A percentile compares a stretch with the other conserved stretches of the same genome.
These are phyloP conservation scores for Linaria vulgaris DNA, from an alignment of 257 asterid genomes.

Conservation along the genomic window DNA sequence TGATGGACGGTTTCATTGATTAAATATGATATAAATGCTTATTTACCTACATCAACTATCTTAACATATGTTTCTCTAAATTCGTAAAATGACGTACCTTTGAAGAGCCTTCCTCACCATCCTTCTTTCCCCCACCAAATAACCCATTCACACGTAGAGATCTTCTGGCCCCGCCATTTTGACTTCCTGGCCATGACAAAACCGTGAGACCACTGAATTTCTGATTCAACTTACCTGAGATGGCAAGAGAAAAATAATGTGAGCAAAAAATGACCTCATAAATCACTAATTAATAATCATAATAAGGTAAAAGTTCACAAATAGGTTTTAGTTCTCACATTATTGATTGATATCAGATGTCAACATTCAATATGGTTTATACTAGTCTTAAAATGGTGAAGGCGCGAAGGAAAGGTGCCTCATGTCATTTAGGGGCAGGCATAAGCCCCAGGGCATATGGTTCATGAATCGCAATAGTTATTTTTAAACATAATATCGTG, in stretches of 20 bases:
- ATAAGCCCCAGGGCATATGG: no score
- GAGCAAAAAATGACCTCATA: constrained; percentile 5
- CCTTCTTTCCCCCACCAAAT: constrained; percentile 92
- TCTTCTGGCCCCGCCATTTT: constrained; percentile 36
- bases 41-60: background rate
- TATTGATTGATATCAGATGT: background rate
- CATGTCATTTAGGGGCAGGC: no score
- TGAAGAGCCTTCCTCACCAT: constrained; percentile 49
- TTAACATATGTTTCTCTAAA: background rate
- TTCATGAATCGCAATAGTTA: no score
- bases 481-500: no score
- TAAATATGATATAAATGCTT: background rate
- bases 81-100: constrained; percentile 48
- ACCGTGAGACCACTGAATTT: constrained; percentile 28
- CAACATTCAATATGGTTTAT: background rate
- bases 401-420: no score
- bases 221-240: constrained; percentile 39
- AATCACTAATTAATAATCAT: constrained; percentile 7
- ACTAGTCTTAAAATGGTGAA: no score
- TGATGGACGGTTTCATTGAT: background rate
- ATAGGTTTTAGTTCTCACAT: background rate
- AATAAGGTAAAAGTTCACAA: background rate
- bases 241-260: constrained; percentile 17
- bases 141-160: constrained; percentile 57
- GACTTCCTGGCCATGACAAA: constrained; percentile 33